Percentiles rank a stretch among this genome's conserved stretches.
These are phyloP conservation scores for Aspergillus fructus DNA, from an alignment of 2,329 filamentous ascomycete genomes.

Conservation along the genomic window DNA sequence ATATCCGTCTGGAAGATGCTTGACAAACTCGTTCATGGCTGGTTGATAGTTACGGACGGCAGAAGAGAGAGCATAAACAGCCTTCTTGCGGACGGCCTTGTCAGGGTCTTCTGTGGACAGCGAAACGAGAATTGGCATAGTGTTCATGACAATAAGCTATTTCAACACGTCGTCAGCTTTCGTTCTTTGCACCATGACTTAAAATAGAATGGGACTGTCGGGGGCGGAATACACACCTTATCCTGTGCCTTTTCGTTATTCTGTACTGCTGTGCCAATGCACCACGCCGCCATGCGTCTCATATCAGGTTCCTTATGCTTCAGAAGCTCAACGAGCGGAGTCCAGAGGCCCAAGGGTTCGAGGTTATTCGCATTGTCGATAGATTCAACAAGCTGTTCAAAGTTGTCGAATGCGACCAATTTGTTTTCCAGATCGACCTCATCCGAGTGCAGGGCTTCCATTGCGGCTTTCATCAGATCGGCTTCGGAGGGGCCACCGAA, in stretches of 20 bases:
- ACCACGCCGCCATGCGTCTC: constrained; percentile 88
- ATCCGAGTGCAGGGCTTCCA: constrained; percentile 70
- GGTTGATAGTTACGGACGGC: constrained; percentile 88
- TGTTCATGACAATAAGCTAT: constrained; percentile 60
- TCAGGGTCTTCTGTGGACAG: constrained; percentile 62
- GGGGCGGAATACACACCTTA: constrained; percentile 45
- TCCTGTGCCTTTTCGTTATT: constrained; percentile 90
- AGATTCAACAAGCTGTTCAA: constrained; percentile 86
- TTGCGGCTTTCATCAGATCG: constrained; percentile 83
- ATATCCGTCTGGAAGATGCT: constrained; percentile 62
- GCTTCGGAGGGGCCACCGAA: constrained; percentile 86
- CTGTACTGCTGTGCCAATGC: constrained; percentile 89
- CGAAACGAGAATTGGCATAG: constrained; percentile 67
- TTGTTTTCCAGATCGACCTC: constrained; percentile 71
- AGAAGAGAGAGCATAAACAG: constrained; percentile 83
- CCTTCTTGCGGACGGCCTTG: constrained; percentile 74
- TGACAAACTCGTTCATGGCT: constrained; percentile 63
- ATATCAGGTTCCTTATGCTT: constrained; percentile 68
- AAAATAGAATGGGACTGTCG: no score
- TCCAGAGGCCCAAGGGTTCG: constrained; percentile 75
- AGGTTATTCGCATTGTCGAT: constrained; percentile 98
- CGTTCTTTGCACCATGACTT: no score
- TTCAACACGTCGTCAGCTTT: background rate
- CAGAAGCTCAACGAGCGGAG: constrained; percentile 72
- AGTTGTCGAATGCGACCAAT: constrained; percentile 86